phyloP scores from a whole-genome alignment of 2,329 filamentous ascomycete genomes.

The Xylariaceae sp. region DNA sequence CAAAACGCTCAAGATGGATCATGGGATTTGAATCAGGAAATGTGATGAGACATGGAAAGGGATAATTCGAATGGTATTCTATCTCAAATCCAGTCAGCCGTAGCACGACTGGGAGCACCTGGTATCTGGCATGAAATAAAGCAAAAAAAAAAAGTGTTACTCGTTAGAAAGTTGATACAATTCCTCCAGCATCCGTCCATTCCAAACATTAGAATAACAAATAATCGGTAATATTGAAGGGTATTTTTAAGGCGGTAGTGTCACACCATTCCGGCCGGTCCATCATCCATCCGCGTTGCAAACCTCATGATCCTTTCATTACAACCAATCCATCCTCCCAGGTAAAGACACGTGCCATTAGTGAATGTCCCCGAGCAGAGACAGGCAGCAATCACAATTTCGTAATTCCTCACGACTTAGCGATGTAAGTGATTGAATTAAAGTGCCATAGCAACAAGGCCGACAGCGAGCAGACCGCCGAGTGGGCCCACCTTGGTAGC shows the following conservation, averaged over 20 bases:
- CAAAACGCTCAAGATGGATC: background rate
- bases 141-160: background rate
- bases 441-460: slow-evolving; percentile 11
- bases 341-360: background rate
- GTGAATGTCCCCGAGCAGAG: background rate
- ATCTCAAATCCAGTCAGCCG: background rate
- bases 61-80: background rate
- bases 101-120: background rate
- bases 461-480: slow-evolving; percentile 12
- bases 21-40: background rate
- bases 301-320: too few species aligned
- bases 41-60: background rate
- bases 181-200: too few species aligned
- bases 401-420: background rate
- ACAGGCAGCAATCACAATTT: background rate
- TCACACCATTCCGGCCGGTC: too few species aligned
- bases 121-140: background rate
- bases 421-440: slow-evolving; percentile 2
- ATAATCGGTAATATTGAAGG: too few species aligned
- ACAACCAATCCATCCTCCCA: too few species aligned
- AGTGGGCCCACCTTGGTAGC: slow-evolving; percentile 14
- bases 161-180: too few species aligned
- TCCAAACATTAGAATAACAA: too few species aligned
- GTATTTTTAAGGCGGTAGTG: too few species aligned
- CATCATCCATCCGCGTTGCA: too few species aligned